Percentiles rank a stretch among this genome's conserved stretches.
Evolutionary conservation across 345 rosid genomes (phyloP).

Genomic region (Boechera stricta): DNA sequence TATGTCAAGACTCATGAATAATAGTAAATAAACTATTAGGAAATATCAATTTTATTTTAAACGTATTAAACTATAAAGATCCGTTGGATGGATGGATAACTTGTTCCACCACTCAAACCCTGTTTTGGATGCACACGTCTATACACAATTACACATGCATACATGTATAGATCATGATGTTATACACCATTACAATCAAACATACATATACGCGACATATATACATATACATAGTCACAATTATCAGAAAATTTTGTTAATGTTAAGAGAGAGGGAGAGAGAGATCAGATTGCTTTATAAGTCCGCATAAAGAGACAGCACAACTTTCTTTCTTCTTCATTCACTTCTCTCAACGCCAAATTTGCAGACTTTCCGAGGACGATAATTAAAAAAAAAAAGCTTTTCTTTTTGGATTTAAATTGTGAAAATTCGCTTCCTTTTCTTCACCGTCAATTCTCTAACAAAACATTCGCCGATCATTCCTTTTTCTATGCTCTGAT

Average conservation of each 20-base stretch:
- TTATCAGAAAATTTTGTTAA: not conserved
- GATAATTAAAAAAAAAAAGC: not conserved
- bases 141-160: constrained; percentile 15
- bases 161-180: constrained; percentile 12
- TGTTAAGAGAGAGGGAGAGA: not conserved
- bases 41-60: constrained; percentile 3
- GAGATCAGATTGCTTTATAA: constrained; percentile 56
- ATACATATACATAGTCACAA: not conserved
- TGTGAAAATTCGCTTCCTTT: constrained; percentile 27
- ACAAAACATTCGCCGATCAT: constrained; percentile 32
- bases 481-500: constrained; percentile 42
- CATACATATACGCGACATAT: not conserved
- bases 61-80: constrained; percentile 40
- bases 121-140: constrained; percentile 42
- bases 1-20: constrained; percentile 32
- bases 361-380: constrained; percentile 37
- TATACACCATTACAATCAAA: constrained; percentile 18
- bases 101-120: constrained; percentile 42
- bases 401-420: not conserved
- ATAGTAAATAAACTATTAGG: not conserved
- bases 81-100: constrained; percentile 40
- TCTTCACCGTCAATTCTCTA: constrained; percentile 40
- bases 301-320: constrained; percentile 51
- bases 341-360: constrained; percentile 36
- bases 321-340: constrained; percentile 44